phyloP scores from a whole-genome alignment of 306 rosid genomes.

The Glycyrrhiza uralensis region DNA sequence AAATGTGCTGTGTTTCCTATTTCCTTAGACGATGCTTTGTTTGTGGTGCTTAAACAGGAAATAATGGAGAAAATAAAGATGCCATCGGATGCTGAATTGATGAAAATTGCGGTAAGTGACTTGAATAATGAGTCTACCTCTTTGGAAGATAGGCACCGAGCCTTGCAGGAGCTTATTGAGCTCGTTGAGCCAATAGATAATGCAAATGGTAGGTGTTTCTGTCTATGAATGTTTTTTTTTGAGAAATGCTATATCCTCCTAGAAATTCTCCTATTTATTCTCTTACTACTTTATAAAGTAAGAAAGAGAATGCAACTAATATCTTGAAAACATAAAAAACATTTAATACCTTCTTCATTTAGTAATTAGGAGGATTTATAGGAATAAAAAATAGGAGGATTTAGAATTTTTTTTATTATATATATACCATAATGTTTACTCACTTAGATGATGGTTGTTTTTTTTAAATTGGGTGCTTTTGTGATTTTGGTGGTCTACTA shows the following conservation, averaged over 20 bases:
- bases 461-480: not conserved
- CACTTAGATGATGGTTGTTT: not conserved
- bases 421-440: not conserved
- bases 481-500: not conserved
- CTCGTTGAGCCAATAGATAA: slow-evolving; percentile 87
- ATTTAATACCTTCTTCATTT: too few species aligned
- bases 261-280: too few species aligned
- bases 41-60: slow-evolving; percentile 46
- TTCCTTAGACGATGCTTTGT: not conserved
- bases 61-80: slow-evolving; percentile 62
- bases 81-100: slow-evolving; percentile 81
- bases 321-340: too few species aligned
- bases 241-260: too few species aligned
- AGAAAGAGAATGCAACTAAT: too few species aligned
- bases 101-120: slow-evolving; percentile 71
- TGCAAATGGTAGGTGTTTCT: slow-evolving; percentile 69
- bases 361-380: too few species aligned
- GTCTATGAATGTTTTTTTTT: slow-evolving; percentile 16
- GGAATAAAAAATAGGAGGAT: too few species aligned
- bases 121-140: slow-evolving; percentile 66
- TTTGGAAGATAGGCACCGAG: slow-evolving; percentile 70
- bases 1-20: not conserved
- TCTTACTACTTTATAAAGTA: too few species aligned
- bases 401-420: too few species aligned
- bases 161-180: slow-evolving; percentile 66